Conservation (phyloP, 2,329 filamentous ascomycete species). For the Aspergillus tubingensis region DNA sequence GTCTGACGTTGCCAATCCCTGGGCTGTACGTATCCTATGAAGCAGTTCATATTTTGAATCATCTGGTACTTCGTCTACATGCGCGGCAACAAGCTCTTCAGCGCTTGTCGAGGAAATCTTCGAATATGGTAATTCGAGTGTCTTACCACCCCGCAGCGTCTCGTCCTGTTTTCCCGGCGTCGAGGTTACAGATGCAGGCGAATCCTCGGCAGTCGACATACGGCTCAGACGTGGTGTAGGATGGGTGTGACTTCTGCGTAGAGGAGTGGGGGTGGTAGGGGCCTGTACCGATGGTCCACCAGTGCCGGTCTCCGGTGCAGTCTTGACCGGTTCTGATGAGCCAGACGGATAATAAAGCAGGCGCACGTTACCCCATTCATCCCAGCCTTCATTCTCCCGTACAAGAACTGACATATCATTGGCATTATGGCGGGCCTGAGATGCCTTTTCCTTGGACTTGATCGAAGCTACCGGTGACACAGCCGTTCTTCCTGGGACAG, state of each 20-base stretch:
- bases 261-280: conserved; percentile 73
- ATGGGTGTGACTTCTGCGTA: conserved; percentile 67
- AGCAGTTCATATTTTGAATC: conserved; percentile 81
- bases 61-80: conserved; percentile 66
- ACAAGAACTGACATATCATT: conserved; percentile 80
- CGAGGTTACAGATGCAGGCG: conserved; percentile 52
- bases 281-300: conserved; percentile 45
- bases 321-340: conserved; percentile 37
- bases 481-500: conserved; percentile 53
- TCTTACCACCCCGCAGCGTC: conserved; percentile 49
- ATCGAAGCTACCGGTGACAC: conserved; percentile 55
- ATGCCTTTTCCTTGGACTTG: conserved; percentile 76
- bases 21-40: conserved; percentile 78
- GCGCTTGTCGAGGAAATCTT: conserved; percentile 43
- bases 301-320: conserved; percentile 31
- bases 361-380: conserved; percentile 77
- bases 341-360: conserved; percentile 71
- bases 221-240: conserved; percentile 56
- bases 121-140: conserved; percentile 64
- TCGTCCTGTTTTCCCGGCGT: conserved; percentile 42
- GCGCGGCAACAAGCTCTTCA: conserved; percentile 42
- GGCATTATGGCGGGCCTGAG: conserved; percentile 63
- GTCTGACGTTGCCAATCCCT: conserved; percentile 68
- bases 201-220: conserved; percentile 47
- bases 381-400: conserved; percentile 62